Evolutionary conservation across 805 yeast genomes (phyloP).

Genomic region (Ogataea haglerorum): DNA sequence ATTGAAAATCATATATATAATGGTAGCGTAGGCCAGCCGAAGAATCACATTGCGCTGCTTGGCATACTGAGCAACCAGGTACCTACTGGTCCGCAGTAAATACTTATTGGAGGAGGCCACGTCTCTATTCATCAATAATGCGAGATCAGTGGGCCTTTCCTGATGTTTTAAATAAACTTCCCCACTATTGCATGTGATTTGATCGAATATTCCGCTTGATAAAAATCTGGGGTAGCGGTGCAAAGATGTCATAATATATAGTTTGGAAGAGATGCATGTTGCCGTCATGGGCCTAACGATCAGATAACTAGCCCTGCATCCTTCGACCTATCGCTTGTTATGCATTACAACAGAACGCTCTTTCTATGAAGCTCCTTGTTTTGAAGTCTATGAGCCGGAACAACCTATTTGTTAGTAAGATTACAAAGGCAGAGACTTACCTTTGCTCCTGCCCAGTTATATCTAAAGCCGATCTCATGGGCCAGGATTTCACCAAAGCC

Average conservation of each 20-base stretch:
- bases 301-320: neutral
- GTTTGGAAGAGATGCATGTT: neutral
- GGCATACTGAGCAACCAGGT: slow-evolving; percentile 18
- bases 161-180: slow-evolving; percentile 1
- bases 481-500: slow-evolving; percentile 96
- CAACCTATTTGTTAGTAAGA: slow-evolving; percentile 15
- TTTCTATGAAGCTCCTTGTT: neutral
- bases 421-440: slow-evolving; percentile 34
- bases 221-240: slow-evolving; percentile 11
- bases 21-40: slow-evolving; percentile 21
- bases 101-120: slow-evolving; percentile 7
- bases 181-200: slow-evolving; percentile 13
- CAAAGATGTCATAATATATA: neutral
- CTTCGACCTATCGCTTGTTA: neutral
- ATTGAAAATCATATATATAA: slow-evolving; percentile 27
- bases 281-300: neutral
- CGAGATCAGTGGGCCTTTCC: no score
- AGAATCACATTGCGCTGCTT: slow-evolving; percentile 22
- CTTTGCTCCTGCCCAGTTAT: slow-evolving; percentile 71
- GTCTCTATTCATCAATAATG: slow-evolving; percentile 1
- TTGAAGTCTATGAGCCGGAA: slow-evolving; percentile 19
- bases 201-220: slow-evolving; percentile 1
- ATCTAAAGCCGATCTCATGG: slow-evolving; percentile 82
- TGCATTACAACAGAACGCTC: slow-evolving; percentile 1
- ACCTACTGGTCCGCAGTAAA: slow-evolving; percentile 12